Evolutionary conservation across 2,329 filamentous ascomycete species (phyloP), one percentile per base, ranked within the genome.

Genomic region (Hypomyces perniciosus): DNA sequence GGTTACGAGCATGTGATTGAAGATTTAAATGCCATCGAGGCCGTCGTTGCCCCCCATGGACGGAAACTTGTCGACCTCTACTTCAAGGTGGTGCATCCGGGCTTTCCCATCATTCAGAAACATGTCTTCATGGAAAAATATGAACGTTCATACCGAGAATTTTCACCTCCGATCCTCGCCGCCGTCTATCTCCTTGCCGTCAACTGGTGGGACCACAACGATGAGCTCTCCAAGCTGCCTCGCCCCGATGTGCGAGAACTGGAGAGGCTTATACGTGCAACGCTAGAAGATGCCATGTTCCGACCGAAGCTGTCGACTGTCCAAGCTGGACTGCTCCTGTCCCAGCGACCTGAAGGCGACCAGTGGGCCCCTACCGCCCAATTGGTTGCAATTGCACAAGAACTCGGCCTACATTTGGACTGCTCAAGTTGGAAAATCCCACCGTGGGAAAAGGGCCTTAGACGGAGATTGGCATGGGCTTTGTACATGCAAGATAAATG

Each of bases 401-500:
- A 96, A 66, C 77, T 96, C 3, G 91, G 91, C 43, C 73, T 96
- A 37, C 90, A 96, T 65, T 81, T 95, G 38, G 90, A 96, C 68
- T 95, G 90, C 70, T 82, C 85, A 5, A 76, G 77, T 47, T 96
- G 91, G 91, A 88, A 88, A 55, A 92, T 96, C 48, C 88, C 90
- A 29, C 77, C 78, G 0, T 96, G 90, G 90, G 90, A 96, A 67
- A 86, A 87, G 59, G 87, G 89, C 0, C 68, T 96, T 52, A 79
- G 91, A 54, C 93, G 92, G 65, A 81, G 91, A 44, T 79, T 96
- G 39, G 90, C 89, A 1, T 96, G 91, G 90, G 90, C 88, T 2
- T 69, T 95, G 46, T 95, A 93, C 65, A 92, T 95, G 85, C 90
- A 96, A 69, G 91, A 96, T 68, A 95, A 79, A 68, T 95, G 90